phyloP scores from a whole-genome alignment of 768 basidiomycete species.

The Phanerodontia chrysosporium region DNA sequence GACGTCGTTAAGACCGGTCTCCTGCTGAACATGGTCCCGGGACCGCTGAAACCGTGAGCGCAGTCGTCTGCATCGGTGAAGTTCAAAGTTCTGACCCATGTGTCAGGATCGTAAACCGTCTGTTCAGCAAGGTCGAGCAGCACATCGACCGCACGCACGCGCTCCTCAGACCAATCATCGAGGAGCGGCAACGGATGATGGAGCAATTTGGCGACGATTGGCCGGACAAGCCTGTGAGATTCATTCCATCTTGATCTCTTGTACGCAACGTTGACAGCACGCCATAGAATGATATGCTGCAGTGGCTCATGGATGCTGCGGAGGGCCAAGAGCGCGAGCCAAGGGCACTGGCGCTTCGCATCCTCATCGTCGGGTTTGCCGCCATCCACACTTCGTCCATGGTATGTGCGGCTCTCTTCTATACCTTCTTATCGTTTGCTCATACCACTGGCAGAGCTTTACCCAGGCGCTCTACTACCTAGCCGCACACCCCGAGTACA shows the following conservation, averaged over 20 bases:
- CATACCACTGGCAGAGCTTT: constrained; percentile 15
- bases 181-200: constrained; percentile 10
- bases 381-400: constrained; percentile 18
- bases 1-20: constrained; percentile 20
- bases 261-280: background rate
- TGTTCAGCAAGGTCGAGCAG: background rate
- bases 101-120: background rate
- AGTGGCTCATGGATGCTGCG: constrained; percentile 17
- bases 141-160: background rate
- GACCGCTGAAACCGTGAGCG: constrained; percentile 28
- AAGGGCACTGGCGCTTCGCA: background rate
- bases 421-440: background rate
- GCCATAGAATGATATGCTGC: constrained; percentile 17
- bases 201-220: constrained; percentile 11
- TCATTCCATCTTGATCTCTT: background rate
- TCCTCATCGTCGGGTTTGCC: constrained; percentile 19
- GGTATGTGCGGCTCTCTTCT: constrained; percentile 3
- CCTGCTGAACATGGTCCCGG: constrained; percentile 28
- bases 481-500: constrained; percentile 25
- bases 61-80: background rate
- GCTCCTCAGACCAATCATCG: constrained; percentile 9
- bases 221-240: constrained; percentile 9
- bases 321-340: background rate
- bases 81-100: too few species aligned
- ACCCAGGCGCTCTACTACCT: constrained; percentile 26